These are phyloP conservation scores for Viola odorata DNA, from an alignment of 345 rosid genomes.

Conservation along the genomic window DNA sequence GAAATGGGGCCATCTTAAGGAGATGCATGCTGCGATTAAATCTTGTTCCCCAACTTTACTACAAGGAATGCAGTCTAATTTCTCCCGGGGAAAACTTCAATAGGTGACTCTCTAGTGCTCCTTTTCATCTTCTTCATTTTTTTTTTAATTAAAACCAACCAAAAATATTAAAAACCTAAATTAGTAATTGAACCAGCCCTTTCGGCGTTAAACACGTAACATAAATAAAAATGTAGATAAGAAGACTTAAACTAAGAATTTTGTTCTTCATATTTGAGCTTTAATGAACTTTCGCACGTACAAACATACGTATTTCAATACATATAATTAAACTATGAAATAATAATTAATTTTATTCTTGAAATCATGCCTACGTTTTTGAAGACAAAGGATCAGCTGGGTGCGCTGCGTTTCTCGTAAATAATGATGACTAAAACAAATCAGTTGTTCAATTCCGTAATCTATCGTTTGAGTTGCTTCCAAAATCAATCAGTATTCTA, in stretches of 20 bases:
- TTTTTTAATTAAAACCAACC: no score
- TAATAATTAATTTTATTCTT: neutral
- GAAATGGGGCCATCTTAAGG: conserved; percentile 79
- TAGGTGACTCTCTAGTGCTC: no score
- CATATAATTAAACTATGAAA: neutral
- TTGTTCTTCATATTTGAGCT: no score
- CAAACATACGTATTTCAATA: no score
- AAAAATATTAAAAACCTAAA: no score
- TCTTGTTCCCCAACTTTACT: conserved; percentile 50
- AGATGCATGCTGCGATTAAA: conserved; percentile 60
- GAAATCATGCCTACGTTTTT: conserved; percentile 53
- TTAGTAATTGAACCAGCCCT: no score
- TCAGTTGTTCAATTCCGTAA: conserved; percentile 46
- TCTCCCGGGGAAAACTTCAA: conserved; percentile 45
- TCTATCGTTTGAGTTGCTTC: conserved; percentile 44
- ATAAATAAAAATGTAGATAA: no score
- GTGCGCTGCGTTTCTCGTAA: conserved; percentile 70
- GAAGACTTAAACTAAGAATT: no score
- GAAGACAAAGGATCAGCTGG: conserved; percentile 21
- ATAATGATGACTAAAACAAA: conserved; percentile 28
- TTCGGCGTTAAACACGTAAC: no score
- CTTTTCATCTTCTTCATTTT: no score
- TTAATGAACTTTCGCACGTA: no score
- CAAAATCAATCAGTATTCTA: conserved; percentile 55
- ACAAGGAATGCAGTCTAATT: conserved; percentile 34